Evolutionary conservation across 768 basidiomycete species (phyloP).

Genomic region (Boletellus ananas): DNA sequence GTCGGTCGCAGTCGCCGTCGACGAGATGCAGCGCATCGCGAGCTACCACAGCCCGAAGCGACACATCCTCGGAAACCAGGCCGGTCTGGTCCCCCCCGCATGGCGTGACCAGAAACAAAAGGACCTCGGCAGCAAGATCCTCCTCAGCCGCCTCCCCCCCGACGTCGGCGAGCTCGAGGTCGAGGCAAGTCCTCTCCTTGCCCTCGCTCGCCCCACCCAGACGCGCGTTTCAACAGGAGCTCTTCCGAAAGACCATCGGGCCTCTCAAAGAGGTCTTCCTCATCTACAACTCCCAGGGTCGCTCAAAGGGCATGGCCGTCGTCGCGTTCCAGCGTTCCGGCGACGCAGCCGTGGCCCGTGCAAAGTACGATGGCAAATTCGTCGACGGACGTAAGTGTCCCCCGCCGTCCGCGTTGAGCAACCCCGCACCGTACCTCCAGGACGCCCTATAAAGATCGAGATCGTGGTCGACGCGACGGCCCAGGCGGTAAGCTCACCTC

Average conservation of each 20-base stretch:
- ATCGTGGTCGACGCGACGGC: conserved; percentile 48
- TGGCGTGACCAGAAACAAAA: conserved; percentile 49
- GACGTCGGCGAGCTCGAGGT: conserved; percentile 69
- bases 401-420: background rate
- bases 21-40: conserved; percentile 33
- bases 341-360: conserved; percentile 59
- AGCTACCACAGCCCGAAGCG: conserved; percentile 53
- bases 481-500: conserved; percentile 15
- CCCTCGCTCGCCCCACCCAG: background rate
- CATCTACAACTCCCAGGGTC: conserved; percentile 71
- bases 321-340: conserved; percentile 60
- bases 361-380: conserved; percentile 73
- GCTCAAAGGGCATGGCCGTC: conserved; percentile 78
- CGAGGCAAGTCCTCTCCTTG: conserved; percentile 42
- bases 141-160: conserved; percentile 60
- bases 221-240: conserved; percentile 44
- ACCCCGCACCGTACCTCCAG: conserved; percentile 31
- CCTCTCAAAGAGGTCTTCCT: conserved; percentile 67
- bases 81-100: conserved; percentile 55
- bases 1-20: background rate
- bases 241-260: conserved; percentile 75
- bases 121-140: conserved; percentile 57
- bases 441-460: conserved; percentile 64
- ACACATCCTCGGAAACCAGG: conserved; percentile 53
- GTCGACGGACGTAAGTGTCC: conserved; percentile 55